Evolutionary conservation across 225 moss, liverwort and hornwort species (phyloP), one percentile per base, ranked within the genome.

Genomic region (Physcomitrium patens): DNA sequence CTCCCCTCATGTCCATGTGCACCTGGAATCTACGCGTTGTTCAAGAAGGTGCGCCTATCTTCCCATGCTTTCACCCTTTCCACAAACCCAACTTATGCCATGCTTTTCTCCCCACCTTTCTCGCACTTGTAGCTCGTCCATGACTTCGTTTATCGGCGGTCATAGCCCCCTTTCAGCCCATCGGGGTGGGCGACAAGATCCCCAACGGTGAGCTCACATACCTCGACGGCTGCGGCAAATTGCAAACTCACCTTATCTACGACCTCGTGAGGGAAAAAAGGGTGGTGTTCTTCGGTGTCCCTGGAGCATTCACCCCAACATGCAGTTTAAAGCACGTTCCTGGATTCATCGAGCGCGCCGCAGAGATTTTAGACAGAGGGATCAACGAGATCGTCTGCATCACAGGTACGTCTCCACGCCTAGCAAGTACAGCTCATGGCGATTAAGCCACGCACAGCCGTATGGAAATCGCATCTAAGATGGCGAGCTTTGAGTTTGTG

Each of bases 271-370:
- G 71, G 55, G 84, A 83, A 12, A 91, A 91, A 85, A 77, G 83
- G 70, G 86, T 92, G 12, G 87, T 95, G 12, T 73, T 92, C 23
- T 89, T 92, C 17, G 92, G 94, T 43, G 89, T 95, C 11, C 94
- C 94, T 9, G 92, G 94, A 17, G 94, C 94, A n/a, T 95, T 91
- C 72, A 95, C 92, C 46, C 92, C 94, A 17, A 91, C 92, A 7
- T 95, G 94, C 86, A 95, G 95, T 67, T 79, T 95, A 82, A 93
- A 91, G 76, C 95, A 93, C 69, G 91, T 93, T 70, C 95, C 93
- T 6, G 93, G 95, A 1, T 95, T 95, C 61, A 49, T 95, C 43
- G 76, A 93, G 18, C 80, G 88, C 59, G 91, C 83, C 1, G 82
- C 86, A 37, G 93, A 95, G 69, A 81, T 95, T 28, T 78, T 84